Evolutionary conservation across 83 land plant species (phyloP), one percentile per base, ranked within the genome.

Genomic region (Picea abies): DNA sequence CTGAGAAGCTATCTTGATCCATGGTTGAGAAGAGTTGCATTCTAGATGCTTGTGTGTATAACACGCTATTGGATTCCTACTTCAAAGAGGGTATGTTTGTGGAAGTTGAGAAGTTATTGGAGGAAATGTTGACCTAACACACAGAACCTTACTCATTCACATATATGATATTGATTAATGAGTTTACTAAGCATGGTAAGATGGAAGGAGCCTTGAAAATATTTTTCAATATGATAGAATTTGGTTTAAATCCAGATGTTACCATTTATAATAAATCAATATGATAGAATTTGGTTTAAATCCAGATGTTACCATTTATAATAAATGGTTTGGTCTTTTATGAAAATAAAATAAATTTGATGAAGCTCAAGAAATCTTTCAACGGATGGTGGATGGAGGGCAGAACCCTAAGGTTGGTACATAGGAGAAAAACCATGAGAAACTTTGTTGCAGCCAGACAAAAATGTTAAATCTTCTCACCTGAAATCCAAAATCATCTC

Each of bases 81-180:
- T 90, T 90, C 77, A 87, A 76, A 76, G 81, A 87, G 66, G 92
- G 85, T 16, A 84, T 83, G 92, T 10, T 85, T 67, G 25, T 64
- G n/a, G 89, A 90, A 71, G 86, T 86, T 1, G 92, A 87, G n/a
- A 88, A 81, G 83, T 78, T 75, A 49, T 15, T 25, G 11, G 92
- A 92, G 58, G 94, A 90, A 17, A 75, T 84, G 85, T 73, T 78
- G 16, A 39, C 88, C 84, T 87, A 84, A 16, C 88, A 87, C 5
- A 49, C 69, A 3, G 86, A 90, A 90, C 80, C 91, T 83, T 85
- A 86, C 62, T 84, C 90, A 6, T 89, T 89, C 3, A 85, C 92
- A 1, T 85, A 89, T 63, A 90, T 83, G 76, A 56, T 86, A 4
- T 85, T 92, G 91, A 90, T 92, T 29, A 87, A 90, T 66, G 87